phyloP scores from a whole-genome alignment of 2,329 filamentous ascomycete genomes.

The Thelonectria blattea region DNA sequence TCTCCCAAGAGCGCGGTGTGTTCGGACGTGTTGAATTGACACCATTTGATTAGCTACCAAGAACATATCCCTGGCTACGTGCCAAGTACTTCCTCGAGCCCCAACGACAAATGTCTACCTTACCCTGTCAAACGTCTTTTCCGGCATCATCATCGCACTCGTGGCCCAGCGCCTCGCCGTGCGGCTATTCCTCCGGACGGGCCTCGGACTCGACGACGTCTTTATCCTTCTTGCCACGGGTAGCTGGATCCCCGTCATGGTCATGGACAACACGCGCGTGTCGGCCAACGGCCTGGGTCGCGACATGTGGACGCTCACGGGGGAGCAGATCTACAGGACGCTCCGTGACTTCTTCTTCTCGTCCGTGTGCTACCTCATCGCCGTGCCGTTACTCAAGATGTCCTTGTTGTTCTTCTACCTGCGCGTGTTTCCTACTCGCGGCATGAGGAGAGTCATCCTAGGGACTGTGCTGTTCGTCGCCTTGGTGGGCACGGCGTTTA shows the following conservation, averaged over 20 bases:
- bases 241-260: constrained; percentile 37
- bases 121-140: constrained; percentile 43
- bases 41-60: constrained; percentile 17
- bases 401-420: constrained; percentile 62
- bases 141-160: constrained; percentile 47
- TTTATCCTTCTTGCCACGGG: constrained; percentile 42
- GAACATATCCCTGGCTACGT: constrained; percentile 38
- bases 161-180: constrained; percentile 49
- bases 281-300: constrained; percentile 52
- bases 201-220: constrained; percentile 49
- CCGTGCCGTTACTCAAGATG: constrained; percentile 55
- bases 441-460: constrained; percentile 50
- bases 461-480: constrained; percentile 49
- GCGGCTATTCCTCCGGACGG: constrained; percentile 43
- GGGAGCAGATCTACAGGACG: constrained; percentile 51
- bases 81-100: constrained; percentile 38
- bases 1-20: not conserved
- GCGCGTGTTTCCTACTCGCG: constrained; percentile 55
- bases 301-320: constrained; percentile 57
- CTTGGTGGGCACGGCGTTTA: constrained; percentile 49
- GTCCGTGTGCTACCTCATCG: constrained; percentile 53
- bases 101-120: constrained; percentile 41
- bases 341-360: constrained; percentile 50
- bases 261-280: constrained; percentile 36
- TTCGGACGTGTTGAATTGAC: not conserved